Evolutionary conservation across 1,139 yeast genomes (phyloP).

Genomic region (Arxiozyma slooffiae): DNA sequence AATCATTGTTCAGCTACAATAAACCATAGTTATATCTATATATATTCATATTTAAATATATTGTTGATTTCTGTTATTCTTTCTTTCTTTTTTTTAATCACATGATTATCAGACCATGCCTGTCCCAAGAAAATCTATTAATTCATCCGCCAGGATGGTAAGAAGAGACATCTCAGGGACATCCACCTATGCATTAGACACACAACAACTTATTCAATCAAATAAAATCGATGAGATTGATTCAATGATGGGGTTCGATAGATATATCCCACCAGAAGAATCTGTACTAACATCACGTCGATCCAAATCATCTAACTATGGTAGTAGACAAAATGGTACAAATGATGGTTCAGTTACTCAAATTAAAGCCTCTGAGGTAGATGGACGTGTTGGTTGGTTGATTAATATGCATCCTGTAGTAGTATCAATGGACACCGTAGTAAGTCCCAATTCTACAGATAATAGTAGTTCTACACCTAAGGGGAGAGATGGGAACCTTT

Average conservation of each 20-base stretch:
- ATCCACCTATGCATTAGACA: conserved; percentile 24
- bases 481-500: conserved; percentile 36
- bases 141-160: conserved; percentile 2
- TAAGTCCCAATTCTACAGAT: conserved; percentile 14
- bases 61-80: background rate
- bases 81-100: too few relatives aligned
- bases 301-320: conserved; percentile 20
- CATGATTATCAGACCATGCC: too few relatives aligned
- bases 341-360: background rate
- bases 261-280: conserved; percentile 34
- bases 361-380: conserved; percentile 35
- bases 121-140: background rate
- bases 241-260: conserved; percentile 72
- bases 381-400: conserved; percentile 75
- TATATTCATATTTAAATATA: too few relatives aligned
- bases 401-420: conserved; percentile 66
- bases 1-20: background rate
- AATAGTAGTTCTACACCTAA: conserved; percentile 38
- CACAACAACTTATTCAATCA: conserved; percentile 26
- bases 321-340: background rate
- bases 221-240: conserved; percentile 55
- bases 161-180: conserved; percentile 7
- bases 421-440: conserved; percentile 23
- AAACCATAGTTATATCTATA: background rate
- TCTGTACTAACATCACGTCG: conserved; percentile 32